Evolutionary conservation across 257 asterid genomes (phyloP).

Genomic region (Gentiana straminea): DNA sequence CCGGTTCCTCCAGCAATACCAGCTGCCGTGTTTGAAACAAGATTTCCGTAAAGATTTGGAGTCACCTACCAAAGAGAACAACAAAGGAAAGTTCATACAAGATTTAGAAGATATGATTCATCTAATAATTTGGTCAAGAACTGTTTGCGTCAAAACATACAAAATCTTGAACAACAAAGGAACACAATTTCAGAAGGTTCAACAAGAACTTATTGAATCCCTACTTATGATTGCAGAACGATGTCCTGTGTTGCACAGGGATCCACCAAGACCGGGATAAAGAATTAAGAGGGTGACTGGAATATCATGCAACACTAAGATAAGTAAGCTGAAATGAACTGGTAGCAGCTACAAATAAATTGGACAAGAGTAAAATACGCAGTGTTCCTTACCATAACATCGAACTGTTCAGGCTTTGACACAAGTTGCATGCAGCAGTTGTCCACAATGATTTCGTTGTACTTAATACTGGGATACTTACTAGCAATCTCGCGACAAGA

Average conservation of each 20-base stretch:
- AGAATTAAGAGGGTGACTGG: too few relatives aligned
- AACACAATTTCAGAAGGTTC: too few relatives aligned
- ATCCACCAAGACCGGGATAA: too few relatives aligned
- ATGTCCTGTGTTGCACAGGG: too few relatives aligned
- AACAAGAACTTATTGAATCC: too few relatives aligned
- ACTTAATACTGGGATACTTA: slow-evolving; percentile 76
- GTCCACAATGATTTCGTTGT: slow-evolving; percentile 84
- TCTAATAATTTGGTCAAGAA: too few relatives aligned
- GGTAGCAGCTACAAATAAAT: neutral
- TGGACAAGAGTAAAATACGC: neutral
- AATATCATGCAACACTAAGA: neutral
- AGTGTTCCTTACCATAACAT: slow-evolving; percentile 61
- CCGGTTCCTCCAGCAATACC: slow-evolving; percentile 99
- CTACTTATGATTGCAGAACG: too few relatives aligned
- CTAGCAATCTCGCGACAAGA: slow-evolving; percentile 92
- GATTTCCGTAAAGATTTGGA: slow-evolving; percentile 87
- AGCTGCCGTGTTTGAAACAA: slow-evolving; percentile 78
- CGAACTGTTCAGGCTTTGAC: slow-evolving; percentile 91
- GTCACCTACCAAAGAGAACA: slow-evolving; percentile 49
- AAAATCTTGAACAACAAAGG: too few relatives aligned
- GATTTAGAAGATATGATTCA: too few relatives aligned
- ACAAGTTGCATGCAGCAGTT: slow-evolving; percentile 99
- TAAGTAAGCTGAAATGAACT: neutral
- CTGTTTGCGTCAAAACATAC: too few relatives aligned
- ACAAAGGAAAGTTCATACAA: neutral